Conservation (phyloP, 495 filamentous ascomycete genomes). For the Tuber melanosporum region DNA sequence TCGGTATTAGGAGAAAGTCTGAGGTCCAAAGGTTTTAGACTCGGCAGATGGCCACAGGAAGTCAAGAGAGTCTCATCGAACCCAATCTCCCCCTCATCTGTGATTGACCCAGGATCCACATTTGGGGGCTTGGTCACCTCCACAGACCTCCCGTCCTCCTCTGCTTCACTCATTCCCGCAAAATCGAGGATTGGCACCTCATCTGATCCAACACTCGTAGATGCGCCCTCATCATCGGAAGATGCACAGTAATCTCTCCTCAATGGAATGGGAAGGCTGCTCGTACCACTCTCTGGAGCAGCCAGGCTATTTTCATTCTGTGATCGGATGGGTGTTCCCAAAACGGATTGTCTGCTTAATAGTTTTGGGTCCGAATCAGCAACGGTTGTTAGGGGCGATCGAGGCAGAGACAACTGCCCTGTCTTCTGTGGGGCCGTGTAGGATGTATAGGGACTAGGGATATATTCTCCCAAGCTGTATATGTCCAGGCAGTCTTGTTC, state of each 20-base stretch:
- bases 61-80: background rate
- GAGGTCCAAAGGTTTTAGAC: background rate
- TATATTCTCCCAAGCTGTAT: background rate
- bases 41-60: background rate
- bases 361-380: background rate
- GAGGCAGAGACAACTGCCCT: background rate
- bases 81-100: background rate
- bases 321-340: background rate
- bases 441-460: background rate
- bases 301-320: background rate
- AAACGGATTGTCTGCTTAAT: background rate
- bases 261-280: background rate
- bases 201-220: background rate
- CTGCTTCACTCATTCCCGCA: background rate
- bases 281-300: background rate
- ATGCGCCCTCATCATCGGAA: background rate
- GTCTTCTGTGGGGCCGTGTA: background rate
- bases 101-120: background rate
- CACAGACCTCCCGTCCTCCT: background rate
- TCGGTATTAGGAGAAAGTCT: background rate
- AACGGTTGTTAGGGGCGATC: background rate
- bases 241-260: background rate
- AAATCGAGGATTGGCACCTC: background rate
- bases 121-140: background rate
- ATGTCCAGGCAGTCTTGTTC: background rate